These are phyloP conservation scores for Candida glaebosa DNA, from an alignment of 805 yeast genomes.

Conservation along the genomic window DNA sequence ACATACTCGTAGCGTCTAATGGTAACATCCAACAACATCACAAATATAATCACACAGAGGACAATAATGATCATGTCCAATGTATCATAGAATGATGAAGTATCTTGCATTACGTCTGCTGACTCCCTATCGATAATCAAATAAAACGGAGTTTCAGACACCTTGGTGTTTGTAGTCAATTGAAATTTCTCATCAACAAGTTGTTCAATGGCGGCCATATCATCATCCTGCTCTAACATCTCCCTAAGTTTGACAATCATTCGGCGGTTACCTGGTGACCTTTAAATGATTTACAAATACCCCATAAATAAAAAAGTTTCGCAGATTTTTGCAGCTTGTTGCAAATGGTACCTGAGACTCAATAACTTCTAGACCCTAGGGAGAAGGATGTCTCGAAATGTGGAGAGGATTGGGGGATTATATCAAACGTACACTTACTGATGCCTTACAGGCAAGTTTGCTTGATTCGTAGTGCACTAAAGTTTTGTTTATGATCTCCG, in stretches of 20 bases:
- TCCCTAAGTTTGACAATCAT: not conserved
- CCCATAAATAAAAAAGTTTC: not conserved
- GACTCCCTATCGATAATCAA: not conserved
- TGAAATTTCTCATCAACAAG: not conserved
- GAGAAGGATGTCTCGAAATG: no score
- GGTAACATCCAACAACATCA: not conserved
- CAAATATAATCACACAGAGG: not conserved
- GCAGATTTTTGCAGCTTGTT: not conserved
- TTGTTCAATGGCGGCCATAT: not conserved
- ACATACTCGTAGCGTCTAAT: slow-evolving; percentile 3
- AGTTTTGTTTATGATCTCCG: no score
- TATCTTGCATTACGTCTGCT: not conserved
- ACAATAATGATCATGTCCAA: not conserved
- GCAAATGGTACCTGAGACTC: not conserved
- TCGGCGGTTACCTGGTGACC: not conserved
- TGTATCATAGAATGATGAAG: not conserved
- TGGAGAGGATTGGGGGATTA: no score
- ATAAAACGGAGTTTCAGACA: not conserved
- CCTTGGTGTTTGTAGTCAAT: not conserved
- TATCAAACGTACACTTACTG: no score
- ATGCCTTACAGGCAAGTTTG: no score
- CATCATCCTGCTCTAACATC: not conserved
- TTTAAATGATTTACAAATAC: not conserved
- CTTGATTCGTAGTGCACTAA: no score
- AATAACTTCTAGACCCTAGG: no score